Conservation (phyloP, 176 grass and related monocot genomes). For the Zoysia japonica region DNA sequence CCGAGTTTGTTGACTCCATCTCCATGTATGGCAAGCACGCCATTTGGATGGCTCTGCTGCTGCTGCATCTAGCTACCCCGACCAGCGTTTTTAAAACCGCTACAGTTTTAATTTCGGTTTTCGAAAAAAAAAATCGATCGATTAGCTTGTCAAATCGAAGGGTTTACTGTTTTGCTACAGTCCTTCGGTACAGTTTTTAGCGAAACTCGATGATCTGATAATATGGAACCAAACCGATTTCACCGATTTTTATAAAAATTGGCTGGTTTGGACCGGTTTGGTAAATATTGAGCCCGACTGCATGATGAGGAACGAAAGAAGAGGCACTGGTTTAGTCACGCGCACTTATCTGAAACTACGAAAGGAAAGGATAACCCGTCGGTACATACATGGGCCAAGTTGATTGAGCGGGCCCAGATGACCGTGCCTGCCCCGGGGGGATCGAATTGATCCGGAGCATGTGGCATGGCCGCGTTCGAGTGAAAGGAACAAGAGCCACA, state of each 20-base stretch:
- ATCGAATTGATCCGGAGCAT: slow-evolving; percentile 12
- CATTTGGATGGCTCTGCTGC: not conserved
- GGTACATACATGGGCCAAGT: slow-evolving; percentile 8
- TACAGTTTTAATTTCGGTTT: no score
- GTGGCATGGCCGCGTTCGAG: not conserved
- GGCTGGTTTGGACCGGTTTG: no score
- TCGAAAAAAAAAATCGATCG: no score
- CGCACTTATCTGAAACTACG: slow-evolving; percentile 6
- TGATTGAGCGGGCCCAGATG: slow-evolving; percentile 30
- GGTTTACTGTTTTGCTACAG: no score
- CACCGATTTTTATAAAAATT: no score
- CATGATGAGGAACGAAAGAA: slow-evolving; percentile 12
- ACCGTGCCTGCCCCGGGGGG: not conserved
- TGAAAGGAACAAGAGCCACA: slow-evolving; percentile 18
- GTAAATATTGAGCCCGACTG: not conserved
- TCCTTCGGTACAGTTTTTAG: no score
- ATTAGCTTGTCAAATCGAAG: no score
- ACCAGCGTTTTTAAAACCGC: no score
- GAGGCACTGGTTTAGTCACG: not conserved
- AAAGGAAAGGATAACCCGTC: not conserved
- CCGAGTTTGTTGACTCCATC: not conserved
- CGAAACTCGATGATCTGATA: no score
- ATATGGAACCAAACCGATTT: no score
- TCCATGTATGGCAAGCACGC: not conserved
- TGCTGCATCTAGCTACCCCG: not conserved